A percentile compares a stretch with the other conserved stretches of the same genome.
Conservation (phyloP, 2,329 filamentous ascomycete genomes). For the Lecanicillium sp. region DNA sequence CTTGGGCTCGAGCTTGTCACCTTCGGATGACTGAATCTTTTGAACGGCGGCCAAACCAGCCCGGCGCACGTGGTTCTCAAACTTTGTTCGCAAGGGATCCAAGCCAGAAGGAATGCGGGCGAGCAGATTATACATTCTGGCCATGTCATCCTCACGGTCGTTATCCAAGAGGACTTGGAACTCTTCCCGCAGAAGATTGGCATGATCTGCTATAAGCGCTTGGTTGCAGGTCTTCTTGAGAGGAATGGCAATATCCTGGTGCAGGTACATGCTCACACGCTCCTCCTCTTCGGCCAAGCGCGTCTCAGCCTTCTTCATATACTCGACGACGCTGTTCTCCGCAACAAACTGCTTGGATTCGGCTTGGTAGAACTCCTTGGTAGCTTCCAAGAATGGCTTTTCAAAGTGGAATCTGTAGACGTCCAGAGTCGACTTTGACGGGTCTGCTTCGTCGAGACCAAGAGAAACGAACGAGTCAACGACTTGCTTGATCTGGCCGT, state of each 20-base stretch:
- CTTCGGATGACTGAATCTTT: conserved; percentile 78
- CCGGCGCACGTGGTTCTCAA: conserved; percentile 88
- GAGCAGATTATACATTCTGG: conserved; percentile 89
- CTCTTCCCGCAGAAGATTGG: conserved; percentile 78
- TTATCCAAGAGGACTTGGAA: conserved; percentile 92
- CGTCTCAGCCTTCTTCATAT: conserved; percentile 98
- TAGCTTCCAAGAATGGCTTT: conserved; percentile 80
- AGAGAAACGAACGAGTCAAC: conserved; percentile 95
- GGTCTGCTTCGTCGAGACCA: conserved; percentile 87
- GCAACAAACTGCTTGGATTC: conserved; percentile 93
- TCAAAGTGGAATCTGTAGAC: conserved; percentile 93
- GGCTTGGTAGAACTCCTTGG: conserved; percentile 76
- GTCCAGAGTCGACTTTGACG: conserved; percentile 87
- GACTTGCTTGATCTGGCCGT: conserved; percentile 92
- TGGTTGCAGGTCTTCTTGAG: conserved; percentile 84
- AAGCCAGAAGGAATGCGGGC: conserved; percentile 85
- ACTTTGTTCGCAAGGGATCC: conserved; percentile 77
- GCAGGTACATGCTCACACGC: conserved; percentile 84
- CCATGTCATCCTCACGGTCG: conserved; percentile 91
- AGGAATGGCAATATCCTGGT: conserved; percentile 77
- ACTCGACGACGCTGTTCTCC: conserved; percentile 96
- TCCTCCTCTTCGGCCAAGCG: conserved; percentile 90
- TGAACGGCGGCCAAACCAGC: conserved; percentile 82
- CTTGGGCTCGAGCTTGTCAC: conserved; percentile 89
- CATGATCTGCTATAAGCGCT: conserved; percentile 85